Conservation (phyloP, 305 asterid species). For the Solanum hybrid region DNA sequence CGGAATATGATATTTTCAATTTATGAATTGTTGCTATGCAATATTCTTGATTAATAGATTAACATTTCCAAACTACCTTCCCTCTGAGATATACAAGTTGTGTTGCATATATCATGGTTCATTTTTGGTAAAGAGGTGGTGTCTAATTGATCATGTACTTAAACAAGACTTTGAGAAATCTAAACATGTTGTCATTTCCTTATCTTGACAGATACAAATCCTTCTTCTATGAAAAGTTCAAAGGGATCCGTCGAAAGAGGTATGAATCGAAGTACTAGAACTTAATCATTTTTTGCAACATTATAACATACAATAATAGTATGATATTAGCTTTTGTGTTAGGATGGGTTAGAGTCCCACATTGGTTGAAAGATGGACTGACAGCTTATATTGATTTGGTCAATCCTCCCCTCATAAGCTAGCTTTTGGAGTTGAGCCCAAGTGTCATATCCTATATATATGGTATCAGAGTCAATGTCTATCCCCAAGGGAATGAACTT, state of each 20-base stretch:
- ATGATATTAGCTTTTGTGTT: background rate
- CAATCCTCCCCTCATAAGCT: background rate
- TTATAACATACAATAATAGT: background rate
- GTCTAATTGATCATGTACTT: background rate
- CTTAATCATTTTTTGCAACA: background rate
- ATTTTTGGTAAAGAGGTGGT: background rate
- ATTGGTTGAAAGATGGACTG: background rate
- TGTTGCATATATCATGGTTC: background rate
- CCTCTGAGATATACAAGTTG: background rate
- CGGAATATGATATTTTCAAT: background rate
- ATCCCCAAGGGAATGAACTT: background rate
- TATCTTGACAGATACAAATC: slow-evolving; percentile 28
- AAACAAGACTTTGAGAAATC: background rate
- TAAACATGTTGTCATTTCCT: background rate
- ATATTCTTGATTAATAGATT: background rate
- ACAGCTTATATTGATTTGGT: background rate
- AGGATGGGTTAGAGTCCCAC: background rate
- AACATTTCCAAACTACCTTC: background rate
- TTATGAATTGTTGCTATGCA: background rate
- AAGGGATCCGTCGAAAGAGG: slow-evolving; percentile 54
- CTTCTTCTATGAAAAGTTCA: slow-evolving; percentile 23
- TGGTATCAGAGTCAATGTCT: background rate
- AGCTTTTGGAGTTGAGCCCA: background rate
- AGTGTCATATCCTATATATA: background rate
- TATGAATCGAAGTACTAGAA: background rate